Evolutionary conservation across 148 eudicot genomes (phyloP), one percentile per base, ranked within the genome.

Genomic region (Cornus suecica): DNA sequence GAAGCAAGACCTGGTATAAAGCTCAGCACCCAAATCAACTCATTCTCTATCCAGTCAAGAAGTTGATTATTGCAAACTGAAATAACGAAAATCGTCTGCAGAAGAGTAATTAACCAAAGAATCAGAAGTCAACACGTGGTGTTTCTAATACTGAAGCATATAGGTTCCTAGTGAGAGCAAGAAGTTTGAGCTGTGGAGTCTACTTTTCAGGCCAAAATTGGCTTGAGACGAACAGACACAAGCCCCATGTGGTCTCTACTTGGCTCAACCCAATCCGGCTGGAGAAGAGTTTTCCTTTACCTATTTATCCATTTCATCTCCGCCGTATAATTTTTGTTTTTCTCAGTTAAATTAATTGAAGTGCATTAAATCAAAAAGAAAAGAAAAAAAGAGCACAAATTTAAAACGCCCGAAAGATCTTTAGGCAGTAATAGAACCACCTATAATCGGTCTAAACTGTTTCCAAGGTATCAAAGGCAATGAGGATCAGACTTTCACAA

Each of bases 11-110:
- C 94, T 69, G 99, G 99, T 62, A 96, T 69, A 80, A 85, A 86
- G 82, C 92, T 88, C 69, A 90, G 85, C 83, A 95, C 80, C 98
- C 98, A 81, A 73, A 93, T 86, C 63, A 96, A 76, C 84, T 93
- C 92, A 71, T 93, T 96, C 77, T 96, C 99, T 13, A 96, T 83
- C 98, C 95, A 96, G 81, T 93, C 81, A 34, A 96, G 85, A 64
- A 96, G 99, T 77, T 96, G 99, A 83, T 96, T 96, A 79, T 96
- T 93, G 88, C 99, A 96, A 48, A 96, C 92, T 25, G 90, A 85
- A 69, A 96, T 96, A 62, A 96, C 89, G 73, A 96, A 96, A 51
- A 93, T 78, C 0, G 99, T 96, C 99, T 96, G 95, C 78, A 78
- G 42, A 75, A 79, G 14, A 72, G 61, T 5, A 41, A 77, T 70